Base-by-base conservation (phyloP, 495 filamentous ascomycete species). In the Hypoxylon crocopeplum region DNA sequence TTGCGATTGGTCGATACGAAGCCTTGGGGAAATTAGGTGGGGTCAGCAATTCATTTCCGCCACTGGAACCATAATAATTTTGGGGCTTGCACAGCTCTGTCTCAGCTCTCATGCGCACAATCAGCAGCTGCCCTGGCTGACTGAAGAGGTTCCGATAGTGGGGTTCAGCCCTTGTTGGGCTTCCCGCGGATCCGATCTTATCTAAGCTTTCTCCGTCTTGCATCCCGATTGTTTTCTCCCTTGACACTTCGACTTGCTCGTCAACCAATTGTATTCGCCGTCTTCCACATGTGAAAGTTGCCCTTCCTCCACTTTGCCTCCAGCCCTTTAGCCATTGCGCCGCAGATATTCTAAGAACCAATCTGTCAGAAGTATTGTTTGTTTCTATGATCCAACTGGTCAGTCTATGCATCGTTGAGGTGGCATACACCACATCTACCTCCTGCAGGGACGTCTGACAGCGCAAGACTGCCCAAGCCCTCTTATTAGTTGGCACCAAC, bases 361-460 rank as follows among this genome's bases (percentile, higher is more conserved):
- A 59, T 64, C 54, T 59, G 27, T 54, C 16, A 2, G 24, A 16
- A 27, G 49, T 39, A 55, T 54, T 49, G 21, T 42, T 17, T 45
- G 30, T 44, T 34, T 21, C 29, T 45, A 52, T 12, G 7, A 41
- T 50, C 33, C 53, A 7, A 58, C 54, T 64, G 60, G 60, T 50
- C 48, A 39, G 11, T 19, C 25, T 27, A n/a, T n/a, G 29, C 25
- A 13, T 45, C 30, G 48, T 34, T 33, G 39, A 34, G 19, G 30
- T 47, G 42, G 27, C 25, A 27, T 27, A n/a, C n/a, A n/a, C n/a
- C n/a, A n/a, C n/a, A 37, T 16, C 39, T 48, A 24, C 33, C 37
- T 59, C 55, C 42, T 59, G 55, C 55, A 59, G 50, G 50, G 55
- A 51, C 61, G 42, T 59, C 61, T 59, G 49, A 64, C 61, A 48